Conservation (phyloP, 2,329 filamentous ascomycete species). For the Xylariaceae sp. region DNA sequence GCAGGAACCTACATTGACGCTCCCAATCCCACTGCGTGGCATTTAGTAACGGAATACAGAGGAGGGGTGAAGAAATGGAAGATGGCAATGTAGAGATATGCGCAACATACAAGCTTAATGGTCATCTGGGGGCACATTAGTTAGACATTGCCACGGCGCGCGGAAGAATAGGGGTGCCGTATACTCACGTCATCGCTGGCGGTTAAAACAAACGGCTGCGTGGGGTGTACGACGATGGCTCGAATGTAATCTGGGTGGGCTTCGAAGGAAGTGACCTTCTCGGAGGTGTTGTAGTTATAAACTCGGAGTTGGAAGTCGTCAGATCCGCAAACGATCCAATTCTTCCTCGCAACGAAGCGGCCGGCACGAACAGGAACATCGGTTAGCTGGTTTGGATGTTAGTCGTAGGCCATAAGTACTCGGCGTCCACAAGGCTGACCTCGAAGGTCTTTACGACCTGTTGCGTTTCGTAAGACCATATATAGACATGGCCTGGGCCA, state of each 20-base stretch:
- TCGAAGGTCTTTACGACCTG: conserved; percentile 98
- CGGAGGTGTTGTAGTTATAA: conserved; percentile 99
- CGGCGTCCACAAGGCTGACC: conserved; percentile 1
- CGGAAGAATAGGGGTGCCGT: conserved; percentile 53
- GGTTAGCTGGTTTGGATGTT: too few relatives aligned
- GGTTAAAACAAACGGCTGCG: conserved; percentile 91
- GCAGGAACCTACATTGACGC: conserved; percentile 56
- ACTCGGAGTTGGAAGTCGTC: conserved; percentile 86
- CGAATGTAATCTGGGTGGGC: conserved; percentile 98
- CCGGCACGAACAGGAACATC: conserved; percentile 97
- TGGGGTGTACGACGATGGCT: conserved; percentile 91
- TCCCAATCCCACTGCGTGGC: conserved; percentile 84
- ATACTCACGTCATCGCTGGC: conserved; percentile 98
- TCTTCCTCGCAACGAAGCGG: conserved; percentile 95
- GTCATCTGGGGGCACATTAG: conserved; percentile 16
- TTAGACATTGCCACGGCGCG: not conserved
- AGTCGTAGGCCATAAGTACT: not conserved
- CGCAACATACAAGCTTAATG: conserved; percentile 20
- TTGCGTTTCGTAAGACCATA: conserved; percentile 97
- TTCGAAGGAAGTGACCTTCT: conserved; percentile 96
- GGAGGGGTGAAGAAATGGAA: not conserved
- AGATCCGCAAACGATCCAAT: conserved; percentile 95
- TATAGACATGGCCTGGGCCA: conserved; percentile 85
- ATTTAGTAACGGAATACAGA: conserved; percentile 7
- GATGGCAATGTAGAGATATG: not conserved